Evolutionary conservation across 208 protist species (phyloP).

Genomic region (Crithidia expoeki): DNA sequence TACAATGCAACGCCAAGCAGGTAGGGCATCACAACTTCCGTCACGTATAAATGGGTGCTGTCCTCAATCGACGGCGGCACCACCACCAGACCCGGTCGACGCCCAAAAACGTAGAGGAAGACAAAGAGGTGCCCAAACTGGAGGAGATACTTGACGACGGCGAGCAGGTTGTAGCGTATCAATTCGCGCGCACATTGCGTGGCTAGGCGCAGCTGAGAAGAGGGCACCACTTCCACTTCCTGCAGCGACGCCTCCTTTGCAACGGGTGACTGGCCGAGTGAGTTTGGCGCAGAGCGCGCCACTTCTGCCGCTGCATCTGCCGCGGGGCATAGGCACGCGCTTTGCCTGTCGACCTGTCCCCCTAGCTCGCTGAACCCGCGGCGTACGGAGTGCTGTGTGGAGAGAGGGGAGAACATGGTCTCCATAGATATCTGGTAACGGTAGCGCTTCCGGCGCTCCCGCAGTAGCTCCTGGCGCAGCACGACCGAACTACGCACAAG

Average conservation of each 20-base stretch:
- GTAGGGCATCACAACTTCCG: conserved; percentile 7
- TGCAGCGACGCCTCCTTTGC: neutral
- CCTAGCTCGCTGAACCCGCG: neutral
- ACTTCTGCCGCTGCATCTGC: neutral
- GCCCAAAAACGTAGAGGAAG: conserved; percentile 30
- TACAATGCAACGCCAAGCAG: conserved; percentile 10
- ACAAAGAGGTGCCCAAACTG: conserved; percentile 38
- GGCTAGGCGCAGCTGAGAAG: neutral
- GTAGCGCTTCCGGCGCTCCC: conserved; percentile 33
- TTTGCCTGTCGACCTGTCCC: neutral
- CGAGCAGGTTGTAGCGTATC: conserved; percentile 26
- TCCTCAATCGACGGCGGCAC: conserved; percentile 24
- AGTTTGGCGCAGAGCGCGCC: neutral
- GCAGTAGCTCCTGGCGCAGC: conserved; percentile 41
- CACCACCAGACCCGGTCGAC: conserved; percentile 20
- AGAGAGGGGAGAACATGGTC: conserved; percentile 18
- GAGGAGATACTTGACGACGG: conserved; percentile 42
- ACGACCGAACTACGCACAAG: conserved; percentile 31
- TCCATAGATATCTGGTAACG: conserved; percentile 17
- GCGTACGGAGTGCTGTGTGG: neutral
- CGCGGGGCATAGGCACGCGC: too few relatives aligned
- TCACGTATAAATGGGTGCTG: conserved; percentile 4
- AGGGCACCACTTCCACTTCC: neutral
- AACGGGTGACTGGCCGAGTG: neutral
- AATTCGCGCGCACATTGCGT: neutral